Base-by-base conservation (phyloP, 2,329 filamentous ascomycete species). In the Aureobasidium sp. region DNA sequence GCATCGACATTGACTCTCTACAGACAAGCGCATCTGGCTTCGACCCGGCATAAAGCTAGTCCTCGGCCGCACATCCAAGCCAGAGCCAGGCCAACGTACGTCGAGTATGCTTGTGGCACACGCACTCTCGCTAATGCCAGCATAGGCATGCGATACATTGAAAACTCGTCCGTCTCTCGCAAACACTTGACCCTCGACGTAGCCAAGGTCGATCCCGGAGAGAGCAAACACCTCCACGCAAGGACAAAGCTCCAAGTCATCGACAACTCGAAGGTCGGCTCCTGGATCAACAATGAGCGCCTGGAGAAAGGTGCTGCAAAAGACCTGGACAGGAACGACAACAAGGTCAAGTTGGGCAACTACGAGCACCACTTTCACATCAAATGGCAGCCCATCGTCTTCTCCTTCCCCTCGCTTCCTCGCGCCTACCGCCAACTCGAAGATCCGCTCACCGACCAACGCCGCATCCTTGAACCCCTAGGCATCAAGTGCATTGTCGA, bases 181-280 rank as follows among this genome's bases (percentile, higher is more conserved):
- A 90, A 94, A 70, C 94, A 99, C 75, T 78, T 97, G 66, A 87
- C 87, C 36, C 86, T 99, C 56, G 82, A 85, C 45, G 85, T 97
- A 7, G 84, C 82, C 51, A 68, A 76, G 0, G 87, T 93, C 41
- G 76, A 79, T 44, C 77, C 85, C 15, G 87, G 85, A 52, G 85
- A 90, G 70, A 89, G 86, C 60, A 63, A 64, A 11, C 67, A 62
- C 4, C 76, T 88, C 15, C 80, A 84, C 63, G 82, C 80, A 44
- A 85, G 88, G 64, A 91, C 91, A 1, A 80, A 79, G 57, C 75
- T 97, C 61, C 88, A 81, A 4, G 79, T 97, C 62, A 87, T 87
- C 67, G 94, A 97, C 69, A 79, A 89, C 65, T 94, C 91, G 4
- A 96, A 95, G 71, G 86, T 87, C 65, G 93, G 94, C 14, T 96